Base-by-base conservation (phyloP, 176 grass and related monocot species). In the Puya raimondii region DNA sequence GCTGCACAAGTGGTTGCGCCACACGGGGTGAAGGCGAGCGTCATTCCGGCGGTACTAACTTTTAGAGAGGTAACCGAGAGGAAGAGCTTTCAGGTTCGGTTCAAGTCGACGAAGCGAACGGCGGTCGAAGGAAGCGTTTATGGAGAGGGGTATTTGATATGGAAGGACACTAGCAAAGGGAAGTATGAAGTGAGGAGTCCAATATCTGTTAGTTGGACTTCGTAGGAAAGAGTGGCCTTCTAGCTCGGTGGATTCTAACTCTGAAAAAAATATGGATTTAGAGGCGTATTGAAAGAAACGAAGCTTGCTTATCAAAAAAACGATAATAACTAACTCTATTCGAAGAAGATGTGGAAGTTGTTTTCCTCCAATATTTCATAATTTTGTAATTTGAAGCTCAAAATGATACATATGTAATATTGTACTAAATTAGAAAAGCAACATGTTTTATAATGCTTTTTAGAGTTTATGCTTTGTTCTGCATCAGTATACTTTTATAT, bases 141-240 rank as follows among this genome's bases (percentile, higher is more conserved):
- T 20, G 72, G 63, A 3, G 86, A 90, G 9, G 93, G 93, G 64
- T 85, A 73, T 26, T 57, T 97, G 74, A 70, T 81, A 49, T 97
- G 93, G 93, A 78, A 66, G 77, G 82, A 87, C 66, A 74, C 51
- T 33, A 65, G 63, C 0, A 63, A 72, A 29, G 70, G 80, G 12
- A 90, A 80, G 76, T 88, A 87, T 66, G 80, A 66, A 42, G 93
- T 97, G 71, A 92, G 89, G 69, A 97, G 93, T 67, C 93, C 89
- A 67, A 87, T 97, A 47, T 83, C 84, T 48, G 84, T 92, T 15
- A 84, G 77, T 8, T 92, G 84, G 89, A 71, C 69, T 10, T 59
- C 65, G 49, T 82, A 84, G 64, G 15, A 59, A 16, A 18, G 13
- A 20, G 54, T 10, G 16, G 3, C 33, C 5, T 5, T 42, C 33